Evolutionary conservation across 179 eudicot genomes (phyloP), one percentile per base, ranked within the genome.

Genomic region (Monotropa hypopitys): DNA sequence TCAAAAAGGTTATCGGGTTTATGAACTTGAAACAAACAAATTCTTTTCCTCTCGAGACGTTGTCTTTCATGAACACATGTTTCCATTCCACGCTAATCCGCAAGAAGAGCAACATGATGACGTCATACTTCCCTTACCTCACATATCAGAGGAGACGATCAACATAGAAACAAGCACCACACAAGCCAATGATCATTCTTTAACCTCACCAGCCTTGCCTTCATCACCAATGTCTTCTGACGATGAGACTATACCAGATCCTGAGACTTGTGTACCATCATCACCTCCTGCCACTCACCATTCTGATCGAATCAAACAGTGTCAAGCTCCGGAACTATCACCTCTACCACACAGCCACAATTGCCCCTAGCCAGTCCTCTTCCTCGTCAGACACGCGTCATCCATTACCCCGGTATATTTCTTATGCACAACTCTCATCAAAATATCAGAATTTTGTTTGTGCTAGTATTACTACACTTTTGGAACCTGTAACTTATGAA

Each of bases 11-110:
- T 79, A 66, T 12, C n/a, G 23, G 11, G 45, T 73, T 8, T 74
- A 49, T n/a, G 75, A 74, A 12, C 46, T 80, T 7, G 30, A 21
- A 3, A 42, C 59, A 0, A 13, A 75, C 0, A 28, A 67, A 35
- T 38, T 75, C 40, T 42, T 68, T 32, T 4, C 62, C 1, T 74
- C 78, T 2, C 26, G 78, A 7, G 78, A 74, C 68, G 82, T 80
- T 8, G 21, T 35, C 0, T 80, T 80, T 54, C n/a, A n/a, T 53
- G 78, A 80, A 11, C 35, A 74, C 8, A n/a, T 53, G 0, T 80
- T 80, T 20, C 75, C 82, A 7, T 74, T 50, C 16, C 76, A 73
- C 6, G 0, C 53, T 70, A 10, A 70, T 23, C 53, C 53, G n/a
- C n/a, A n/a, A n/a, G n/a, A n/a, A n/a, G n/a, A n/a, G n/a, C n/a